phyloP scores from a whole-genome alignment of 1,284 basidiomycete species.

The Earliella scabrosa region DNA sequence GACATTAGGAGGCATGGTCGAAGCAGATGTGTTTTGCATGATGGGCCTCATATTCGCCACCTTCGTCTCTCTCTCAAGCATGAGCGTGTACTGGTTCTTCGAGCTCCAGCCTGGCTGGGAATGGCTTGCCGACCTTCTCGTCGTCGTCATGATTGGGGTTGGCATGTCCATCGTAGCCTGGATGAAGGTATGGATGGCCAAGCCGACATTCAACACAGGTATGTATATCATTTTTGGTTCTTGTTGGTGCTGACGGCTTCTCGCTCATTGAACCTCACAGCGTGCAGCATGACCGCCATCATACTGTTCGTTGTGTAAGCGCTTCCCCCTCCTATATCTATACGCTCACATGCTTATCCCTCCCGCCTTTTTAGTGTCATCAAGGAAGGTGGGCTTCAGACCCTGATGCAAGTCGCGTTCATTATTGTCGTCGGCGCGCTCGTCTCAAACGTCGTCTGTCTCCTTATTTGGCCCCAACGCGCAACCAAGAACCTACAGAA shows the following conservation, averaged over 20 bases:
- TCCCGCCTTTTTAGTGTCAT: conserved; percentile 59
- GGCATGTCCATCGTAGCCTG: conserved; percentile 85
- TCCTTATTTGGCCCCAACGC: conserved; percentile 81
- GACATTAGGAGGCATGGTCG: conserved; percentile 89
- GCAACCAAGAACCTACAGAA: conserved; percentile 84
- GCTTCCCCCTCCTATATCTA: background rate
- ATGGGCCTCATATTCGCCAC: conserved; percentile 75
- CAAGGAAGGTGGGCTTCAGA: conserved; percentile 86
- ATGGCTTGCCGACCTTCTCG: conserved; percentile 68
- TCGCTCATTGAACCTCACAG: too few relatives aligned
- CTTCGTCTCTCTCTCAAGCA: conserved; percentile 76
- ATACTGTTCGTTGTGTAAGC: conserved; percentile 84
- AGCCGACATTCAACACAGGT: conserved; percentile 93
- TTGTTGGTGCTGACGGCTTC: too few relatives aligned
- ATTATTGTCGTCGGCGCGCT: conserved; percentile 80
- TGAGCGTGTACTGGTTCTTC: conserved; percentile 80
- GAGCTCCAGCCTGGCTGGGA: conserved; percentile 71
- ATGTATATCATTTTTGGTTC: conserved; percentile 32
- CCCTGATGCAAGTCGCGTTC: conserved; percentile 73
- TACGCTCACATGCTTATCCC: background rate
- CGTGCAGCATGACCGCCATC: conserved; percentile 91
- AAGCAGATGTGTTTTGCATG: conserved; percentile 82
- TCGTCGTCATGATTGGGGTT: conserved; percentile 82
- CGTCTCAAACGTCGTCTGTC: conserved; percentile 87
- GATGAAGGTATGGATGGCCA: conserved; percentile 89